phyloP scores from a whole-genome alignment of 2,329 filamentous ascomycete genomes.

The Cercospora sojina region DNA sequence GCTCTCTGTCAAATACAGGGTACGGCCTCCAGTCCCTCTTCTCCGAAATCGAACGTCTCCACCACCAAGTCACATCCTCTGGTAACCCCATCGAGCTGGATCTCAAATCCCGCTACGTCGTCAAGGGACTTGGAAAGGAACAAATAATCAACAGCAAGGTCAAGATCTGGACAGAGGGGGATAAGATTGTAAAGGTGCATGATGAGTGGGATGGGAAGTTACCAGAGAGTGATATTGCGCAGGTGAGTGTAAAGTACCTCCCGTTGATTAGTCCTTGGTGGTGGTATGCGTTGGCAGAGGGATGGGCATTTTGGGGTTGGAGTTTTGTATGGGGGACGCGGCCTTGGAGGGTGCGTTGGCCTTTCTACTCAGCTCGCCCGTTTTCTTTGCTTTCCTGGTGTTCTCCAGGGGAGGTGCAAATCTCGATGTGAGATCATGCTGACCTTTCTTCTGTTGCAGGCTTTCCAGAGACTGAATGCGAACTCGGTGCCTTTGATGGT shows the following conservation, averaged over 20 bases:
- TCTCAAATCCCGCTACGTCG: slow-evolving; percentile 53
- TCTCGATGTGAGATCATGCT: not conserved
- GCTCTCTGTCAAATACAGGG: too few species aligned
- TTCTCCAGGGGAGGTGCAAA: not conserved
- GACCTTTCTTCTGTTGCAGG: slow-evolving; percentile 39
- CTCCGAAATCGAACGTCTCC: slow-evolving; percentile 56
- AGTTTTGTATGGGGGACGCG: slow-evolving; percentile 43
- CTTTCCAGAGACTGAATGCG: slow-evolving; percentile 54
- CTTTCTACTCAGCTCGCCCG: not conserved
- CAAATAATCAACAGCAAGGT: slow-evolving; percentile 52
- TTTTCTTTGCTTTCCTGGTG: not conserved
- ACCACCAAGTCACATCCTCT: slow-evolving; percentile 53
- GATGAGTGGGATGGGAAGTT: slow-evolving; percentile 57
- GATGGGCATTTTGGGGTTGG: slow-evolving; percentile 42
- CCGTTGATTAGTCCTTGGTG: slow-evolving; percentile 40
- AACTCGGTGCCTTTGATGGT: slow-evolving; percentile 54
- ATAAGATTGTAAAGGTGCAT: slow-evolving; percentile 54
- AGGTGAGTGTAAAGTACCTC: slow-evolving; percentile 46
- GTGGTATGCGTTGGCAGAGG: slow-evolving; percentile 42
- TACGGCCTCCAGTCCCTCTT: slow-evolving; percentile 62
- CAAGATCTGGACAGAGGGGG: slow-evolving; percentile 46
- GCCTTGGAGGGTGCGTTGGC: slow-evolving; percentile 43
- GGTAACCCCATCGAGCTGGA: slow-evolving; percentile 62
- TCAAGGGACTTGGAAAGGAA: slow-evolving; percentile 55
- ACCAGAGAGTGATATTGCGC: slow-evolving; percentile 51